Evolutionary conservation across 805 yeast genomes (phyloP).

Genomic region (Yamadazyma akitaensis): DNA sequence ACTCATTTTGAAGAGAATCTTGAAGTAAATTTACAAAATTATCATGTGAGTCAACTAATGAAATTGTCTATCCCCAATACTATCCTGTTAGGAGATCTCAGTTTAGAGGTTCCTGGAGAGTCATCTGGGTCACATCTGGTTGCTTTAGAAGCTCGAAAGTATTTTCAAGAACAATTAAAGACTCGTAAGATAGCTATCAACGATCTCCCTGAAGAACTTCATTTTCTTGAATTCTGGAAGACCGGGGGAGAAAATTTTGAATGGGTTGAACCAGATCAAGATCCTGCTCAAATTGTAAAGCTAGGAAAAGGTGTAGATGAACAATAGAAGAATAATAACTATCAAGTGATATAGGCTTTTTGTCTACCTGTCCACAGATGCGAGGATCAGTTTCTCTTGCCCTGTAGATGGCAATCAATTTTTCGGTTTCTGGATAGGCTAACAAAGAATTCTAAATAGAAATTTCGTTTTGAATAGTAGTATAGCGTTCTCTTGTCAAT

Average conservation of each 20-base stretch:
- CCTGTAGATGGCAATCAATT: too few species aligned
- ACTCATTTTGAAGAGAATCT: constrained; percentile 41
- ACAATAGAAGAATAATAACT: too few species aligned
- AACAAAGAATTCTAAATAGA: too few species aligned
- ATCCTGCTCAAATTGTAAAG: constrained; percentile 35
- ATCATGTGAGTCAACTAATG: constrained; percentile 31
- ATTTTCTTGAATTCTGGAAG: constrained; percentile 36
- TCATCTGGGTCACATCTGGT: neutral
- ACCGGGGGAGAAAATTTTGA: constrained; percentile 33
- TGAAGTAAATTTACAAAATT: constrained; percentile 40
- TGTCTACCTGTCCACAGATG: too few species aligned
- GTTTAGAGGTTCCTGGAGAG: constrained; percentile 18
- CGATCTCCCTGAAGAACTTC: constrained; percentile 32
- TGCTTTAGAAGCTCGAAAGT: constrained; percentile 15
- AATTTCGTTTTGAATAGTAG: too few species aligned
- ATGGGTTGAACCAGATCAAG: constrained; percentile 48
- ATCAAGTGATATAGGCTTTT: too few species aligned
- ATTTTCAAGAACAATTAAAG: constrained; percentile 20
- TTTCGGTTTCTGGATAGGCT: too few species aligned
- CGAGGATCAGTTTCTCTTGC: too few species aligned
- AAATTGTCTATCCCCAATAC: constrained; percentile 15
- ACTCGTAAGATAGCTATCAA: constrained; percentile 35
- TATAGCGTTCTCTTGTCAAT: neutral
- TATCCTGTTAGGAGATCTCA: constrained; percentile 20
- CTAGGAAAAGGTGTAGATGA: neutral